Base-by-base conservation (phyloP, 345 rosid genomes). In the Bruguiera gymnorhiza region DNA sequence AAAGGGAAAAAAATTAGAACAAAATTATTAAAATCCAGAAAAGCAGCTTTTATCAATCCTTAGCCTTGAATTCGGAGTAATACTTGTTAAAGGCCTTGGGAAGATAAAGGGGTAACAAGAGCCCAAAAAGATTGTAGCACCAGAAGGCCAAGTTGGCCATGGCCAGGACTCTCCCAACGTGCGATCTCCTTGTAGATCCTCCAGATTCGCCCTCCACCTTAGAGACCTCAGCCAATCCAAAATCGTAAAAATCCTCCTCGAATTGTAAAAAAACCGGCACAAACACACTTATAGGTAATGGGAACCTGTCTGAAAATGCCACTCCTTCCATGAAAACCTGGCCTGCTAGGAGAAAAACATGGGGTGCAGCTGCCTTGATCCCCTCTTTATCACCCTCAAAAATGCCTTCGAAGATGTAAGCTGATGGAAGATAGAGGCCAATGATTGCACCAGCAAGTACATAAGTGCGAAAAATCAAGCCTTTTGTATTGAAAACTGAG, bases 291-390 rank as follows among this genome's bases (percentile, higher is more conserved):
- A 91, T 73, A 4, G 98, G 97, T 10, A 84, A 75, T 23, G 98
- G 82, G 62, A 95, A 88, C 68, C 80, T 48, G 27, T 67, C 84
- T 0, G 89, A 85, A 62, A 78, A 83, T 6, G 91, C 87, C 51
- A 92, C 73, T 1, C 98, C 99, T 70, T 95, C 99, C 93, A 90
- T 86, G 82, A 88, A 88, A 62, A 90, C 83, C 81, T 95, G 98
- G 72, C 91, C 68, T 0, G 90, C 84, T 0, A 90, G 70, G 20
- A 95, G 89, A 59, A 95, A 95, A 52, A 92, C 81, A 70, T 95
- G 99, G 0, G 98, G 97, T 0, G 89, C 85, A 0, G 98, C 94
- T 4, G 96, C 91, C 50, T 77, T 78, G 19, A 88, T 80, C 4
- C 92, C 94, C 21, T 73, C 82, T 76, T 78, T 82, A 63, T 95